A percentile compares a stretch with the other conserved stretches of the same genome.
These are phyloP conservation scores for Xylaria sp. DNA, from an alignment of 2,329 filamentous ascomycete species.

Conservation along the genomic window DNA sequence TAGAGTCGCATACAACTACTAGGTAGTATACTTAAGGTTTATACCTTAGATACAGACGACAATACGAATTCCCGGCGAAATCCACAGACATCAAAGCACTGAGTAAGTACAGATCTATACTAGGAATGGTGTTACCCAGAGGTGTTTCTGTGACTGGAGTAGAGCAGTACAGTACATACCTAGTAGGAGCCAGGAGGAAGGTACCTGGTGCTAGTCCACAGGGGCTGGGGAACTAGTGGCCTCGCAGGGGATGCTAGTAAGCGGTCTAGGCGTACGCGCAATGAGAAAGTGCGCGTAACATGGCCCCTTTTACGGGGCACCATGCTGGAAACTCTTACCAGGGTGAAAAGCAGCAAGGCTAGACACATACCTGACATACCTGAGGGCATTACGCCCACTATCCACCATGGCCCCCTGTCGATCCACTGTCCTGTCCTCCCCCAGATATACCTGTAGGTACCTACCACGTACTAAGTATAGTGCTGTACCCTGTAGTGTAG, in stretches of 20 bases:
- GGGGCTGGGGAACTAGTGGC: background rate
- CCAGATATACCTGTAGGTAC: conserved; percentile 2
- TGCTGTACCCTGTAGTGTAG: background rate
- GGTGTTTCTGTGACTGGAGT: background rate
- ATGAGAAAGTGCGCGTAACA: background rate
- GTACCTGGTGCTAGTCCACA: background rate
- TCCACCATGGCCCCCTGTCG: conserved; percentile 13
- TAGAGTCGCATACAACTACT: background rate
- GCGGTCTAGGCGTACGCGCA: conserved; percentile 20
- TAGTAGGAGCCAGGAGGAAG: background rate
- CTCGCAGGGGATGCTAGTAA: conserved; percentile 14
- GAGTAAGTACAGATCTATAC: too few relatives aligned
- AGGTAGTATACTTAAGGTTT: too few relatives aligned
- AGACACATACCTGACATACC: too few relatives aligned
- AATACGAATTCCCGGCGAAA: background rate
- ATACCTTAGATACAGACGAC: background rate
- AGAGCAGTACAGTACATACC: background rate
- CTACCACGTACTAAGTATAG: background rate
- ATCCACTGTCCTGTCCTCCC: conserved; percentile 5
- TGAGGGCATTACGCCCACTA: background rate
- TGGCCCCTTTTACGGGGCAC: conserved; percentile 34
- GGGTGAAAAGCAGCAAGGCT: conserved; percentile 8
- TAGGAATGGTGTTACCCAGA: background rate
- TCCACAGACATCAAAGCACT: background rate
- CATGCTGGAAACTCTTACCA: conserved; percentile 6